Evolutionary conservation across 805 yeast genomes (phyloP), one percentile per base, ranked within the genome.

Genomic region (Kluyveromyces wickerhamii): DNA sequence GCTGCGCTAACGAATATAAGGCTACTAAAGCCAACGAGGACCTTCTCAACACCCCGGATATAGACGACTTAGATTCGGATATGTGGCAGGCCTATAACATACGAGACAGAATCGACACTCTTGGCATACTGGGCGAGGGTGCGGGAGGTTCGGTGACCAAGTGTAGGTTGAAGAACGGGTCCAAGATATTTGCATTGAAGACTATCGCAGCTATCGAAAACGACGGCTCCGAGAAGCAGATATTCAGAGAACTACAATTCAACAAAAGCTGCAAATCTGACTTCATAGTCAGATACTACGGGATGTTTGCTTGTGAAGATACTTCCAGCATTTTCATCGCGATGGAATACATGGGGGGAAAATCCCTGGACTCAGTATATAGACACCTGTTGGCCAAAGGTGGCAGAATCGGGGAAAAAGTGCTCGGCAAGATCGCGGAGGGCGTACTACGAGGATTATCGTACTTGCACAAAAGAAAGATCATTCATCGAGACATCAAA

Each of bases 321-420:
- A 76, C 72, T 41, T 82, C 87, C 19, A 75, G 87, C 51, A 87
- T 92, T 26, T 87, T 84, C 46, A 92, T 92, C 19, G 86, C 95
- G 31, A 92, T 92, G 97, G 98, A 92, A 59, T 92, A 75, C 57
- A 92, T 94, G 87, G 95, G 87, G 17, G 97, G 96, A 1, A 73
- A 76, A 27, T 85, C 95, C 3, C 61, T 92, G 40, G 96, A 92
- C 51, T 86, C 95, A 2, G 77, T 89, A n/a, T 87, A 89, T 62
- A 79, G 80, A 48, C 71, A 76, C 37, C 82, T 87, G 29, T 69
- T 77, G 32, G 63, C 67, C 26, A 65, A 83, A 36, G 86, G 87
- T 13, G 95, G 94, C 27, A 66, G 96, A 39, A 81, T 92, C 23
- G 88, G 95, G 40, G 98, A 92, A 54, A 84, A 83, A 50, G 95